Evolutionary conservation across 495 filamentous ascomycete genomes (phyloP).

Genomic region (Penicillium crystallinum): DNA sequence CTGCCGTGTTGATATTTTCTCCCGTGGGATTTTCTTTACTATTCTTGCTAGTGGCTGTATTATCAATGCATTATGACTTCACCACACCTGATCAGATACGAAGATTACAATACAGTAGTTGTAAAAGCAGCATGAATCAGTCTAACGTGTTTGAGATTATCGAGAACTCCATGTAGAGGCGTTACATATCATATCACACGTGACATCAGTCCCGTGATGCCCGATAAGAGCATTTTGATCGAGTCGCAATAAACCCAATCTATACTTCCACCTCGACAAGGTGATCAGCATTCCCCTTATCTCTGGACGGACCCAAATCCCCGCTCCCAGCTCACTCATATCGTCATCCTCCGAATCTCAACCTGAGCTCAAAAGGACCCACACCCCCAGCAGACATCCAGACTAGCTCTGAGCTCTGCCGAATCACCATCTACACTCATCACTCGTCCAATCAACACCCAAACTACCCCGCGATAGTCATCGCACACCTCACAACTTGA

Average conservation of each 20-base stretch:
- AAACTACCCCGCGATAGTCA: too few species aligned
- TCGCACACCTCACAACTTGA: too few species aligned
- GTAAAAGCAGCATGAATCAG: too few species aligned
- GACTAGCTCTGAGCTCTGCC: neutral
- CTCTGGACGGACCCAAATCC: neutral
- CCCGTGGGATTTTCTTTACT: neutral
- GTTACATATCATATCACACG: neutral
- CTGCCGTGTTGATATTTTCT: constrained; percentile 14
- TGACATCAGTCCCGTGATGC: neutral
- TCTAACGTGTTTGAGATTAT: too few species aligned
- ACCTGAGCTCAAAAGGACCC: neutral
- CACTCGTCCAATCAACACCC: too few species aligned
- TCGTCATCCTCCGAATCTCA: too few species aligned
- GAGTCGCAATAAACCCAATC: neutral
- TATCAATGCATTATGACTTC: constrained; percentile 19
- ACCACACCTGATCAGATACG: too few species aligned
- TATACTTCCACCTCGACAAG: neutral
- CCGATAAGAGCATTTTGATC: constrained; percentile 3
- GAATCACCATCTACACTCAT: neutral
- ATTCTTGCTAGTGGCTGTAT: constrained; percentile 14
- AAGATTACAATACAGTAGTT: too few species aligned
- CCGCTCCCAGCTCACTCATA: neutral
- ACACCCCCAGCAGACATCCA: neutral
- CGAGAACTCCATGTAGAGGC: too few species aligned
- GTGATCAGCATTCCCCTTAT: neutral